These are phyloP conservation scores for Ogataea polymorpha DNA, from an alignment of 805 yeast species.

Conservation along the genomic window DNA sequence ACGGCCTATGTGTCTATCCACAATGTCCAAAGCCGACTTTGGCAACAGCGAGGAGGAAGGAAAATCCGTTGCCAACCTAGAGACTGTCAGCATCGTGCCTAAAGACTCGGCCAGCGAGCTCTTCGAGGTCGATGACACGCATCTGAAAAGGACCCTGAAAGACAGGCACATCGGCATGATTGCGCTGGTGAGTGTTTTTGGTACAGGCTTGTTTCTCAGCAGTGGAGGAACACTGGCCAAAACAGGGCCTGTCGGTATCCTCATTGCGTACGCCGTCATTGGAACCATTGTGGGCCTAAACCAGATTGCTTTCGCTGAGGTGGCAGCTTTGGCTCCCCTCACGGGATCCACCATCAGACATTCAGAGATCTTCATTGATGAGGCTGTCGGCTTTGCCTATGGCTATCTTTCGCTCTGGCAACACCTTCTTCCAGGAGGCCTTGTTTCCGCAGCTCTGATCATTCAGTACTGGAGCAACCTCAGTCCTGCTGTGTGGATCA, in stretches of 20 bases:
- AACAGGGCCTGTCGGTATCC: conserved; percentile 36
- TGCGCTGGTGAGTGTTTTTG: conserved; percentile 70
- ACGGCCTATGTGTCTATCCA: too few species aligned
- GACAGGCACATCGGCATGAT: conserved; percentile 58
- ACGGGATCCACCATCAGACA: conserved; percentile 51
- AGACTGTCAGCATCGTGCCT: neutral
- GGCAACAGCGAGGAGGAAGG: neutral
- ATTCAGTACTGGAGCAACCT: conserved; percentile 54
- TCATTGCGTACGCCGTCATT: conserved; percentile 59
- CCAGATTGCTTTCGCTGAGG: conserved; percentile 51
- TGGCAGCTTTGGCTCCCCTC: conserved; percentile 54
- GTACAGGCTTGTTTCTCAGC: conserved; percentile 58
- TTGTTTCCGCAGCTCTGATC: conserved; percentile 56
- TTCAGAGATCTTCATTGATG: conserved; percentile 31
- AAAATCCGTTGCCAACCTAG: neutral
- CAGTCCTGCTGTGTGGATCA: conserved; percentile 53
- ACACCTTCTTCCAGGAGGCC: conserved; percentile 51
- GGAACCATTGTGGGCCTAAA: conserved; percentile 56
- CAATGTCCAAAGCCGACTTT: neutral
- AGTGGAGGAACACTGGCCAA: conserved; percentile 40
- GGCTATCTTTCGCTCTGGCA: conserved; percentile 45
- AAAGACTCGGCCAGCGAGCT: neutral
- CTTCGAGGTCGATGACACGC: conserved; percentile 10
- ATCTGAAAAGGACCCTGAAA: conserved; percentile 37
- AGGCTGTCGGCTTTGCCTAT: conserved; percentile 54